Base-by-base conservation (phyloP, 1,284 basidiomycete species). In the Cutaneotrichosporon sp. region DNA sequence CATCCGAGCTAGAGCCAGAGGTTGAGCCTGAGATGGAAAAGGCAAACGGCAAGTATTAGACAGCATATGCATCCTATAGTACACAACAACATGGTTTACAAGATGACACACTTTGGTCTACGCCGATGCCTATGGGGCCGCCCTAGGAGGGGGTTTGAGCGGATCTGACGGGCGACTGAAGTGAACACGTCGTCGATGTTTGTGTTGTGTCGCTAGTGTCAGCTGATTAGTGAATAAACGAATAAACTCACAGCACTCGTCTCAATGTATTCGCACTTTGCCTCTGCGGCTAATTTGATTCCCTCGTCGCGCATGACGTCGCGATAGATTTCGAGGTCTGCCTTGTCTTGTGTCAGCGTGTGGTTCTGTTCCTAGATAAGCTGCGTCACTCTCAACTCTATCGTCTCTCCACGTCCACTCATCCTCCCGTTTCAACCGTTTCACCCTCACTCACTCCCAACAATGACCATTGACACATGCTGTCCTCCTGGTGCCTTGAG, bases 201-300 rank as follows among this genome's bases (percentile, higher is more conserved):
- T 30, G 62, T 62, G 56, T 66, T 61, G 58, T 53, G 61, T 11
- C 70, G 63, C 71, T 73, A 61, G 14, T 16, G 61, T 60, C 36
- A 59, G 58, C 2, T 30, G 21, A 18, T 36, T n/a, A 14, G 30
- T 14, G 60, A 26, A 1, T 21, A 8, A 16, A 73, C 73, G 60
- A 26, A 1, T 21, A 8, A 16, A 73, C 73, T 61, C 56, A 76
- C 75, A 10, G 76, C 73, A n/a, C 73, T 75, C 6, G 76, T 72
- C 64, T 78, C 76, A 42, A 69, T 64, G 62, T 76, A 78, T 26
- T 53, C 61, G 51, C 69, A 71, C 11, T 57, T 58, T 68, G 71
- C 73, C 5, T 56, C 60, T 18, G 60, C 53, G 0, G 72, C 72
- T 10, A 75, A 40, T 46, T 64, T 62, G 26, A 67, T 63, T 3